Base-by-base conservation (phyloP, 495 filamentous ascomycete species). In the Symbiotaphrina buchneri region DNA sequence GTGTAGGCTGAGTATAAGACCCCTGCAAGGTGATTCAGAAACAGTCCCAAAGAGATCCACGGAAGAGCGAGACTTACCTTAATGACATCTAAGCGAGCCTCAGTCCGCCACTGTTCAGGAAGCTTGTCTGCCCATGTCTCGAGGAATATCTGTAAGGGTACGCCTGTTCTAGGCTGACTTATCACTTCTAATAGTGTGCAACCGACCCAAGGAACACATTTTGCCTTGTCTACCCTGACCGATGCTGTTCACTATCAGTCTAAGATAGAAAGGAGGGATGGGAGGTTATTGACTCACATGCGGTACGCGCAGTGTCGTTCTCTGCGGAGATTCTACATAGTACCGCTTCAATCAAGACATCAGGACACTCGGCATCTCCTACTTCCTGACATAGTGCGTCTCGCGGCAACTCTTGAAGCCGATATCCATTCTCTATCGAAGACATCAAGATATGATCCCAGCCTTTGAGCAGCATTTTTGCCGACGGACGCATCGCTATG, bases 141-240 rank as follows among this genome's bases (percentile, higher is more conserved):
- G 17, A 38, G 7, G 23, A 38, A 38, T 3, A 19, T 18, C 11
- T n/a, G 7, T 18, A 38, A 10, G 2, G 18, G 2, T 3, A 21
- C 16, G n/a, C 15, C 30, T 18, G 7, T 10, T 6, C 18, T 11
- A 23, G 11, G 3, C 20, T 21, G 13, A 5, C 29, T 16, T 14
- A 47, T 53, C 18, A 54, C 52, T 37, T 63, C 58, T 4, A 73
- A 51, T 36, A 63, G 49, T 3, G 51, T 57, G 35, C 49, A 51
- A 3, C 69, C 68, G 10, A 66, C 49, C 55, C 61, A 71, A 3
- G 30, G 40, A 2, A 59, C 45, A 29, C 54, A 59, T 17, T 45
- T 52, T 5, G 34, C 31, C 30, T 52, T 55, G 33, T 66, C 54
- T 34, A 70, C 47, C 28, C 7, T 56, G 47, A 54, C 55, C 60